A percentile compares a stretch with the other conserved stretches of the same genome.
Conservation (phyloP, 306 rosid genomes). For the Malus sieversii region DNA sequence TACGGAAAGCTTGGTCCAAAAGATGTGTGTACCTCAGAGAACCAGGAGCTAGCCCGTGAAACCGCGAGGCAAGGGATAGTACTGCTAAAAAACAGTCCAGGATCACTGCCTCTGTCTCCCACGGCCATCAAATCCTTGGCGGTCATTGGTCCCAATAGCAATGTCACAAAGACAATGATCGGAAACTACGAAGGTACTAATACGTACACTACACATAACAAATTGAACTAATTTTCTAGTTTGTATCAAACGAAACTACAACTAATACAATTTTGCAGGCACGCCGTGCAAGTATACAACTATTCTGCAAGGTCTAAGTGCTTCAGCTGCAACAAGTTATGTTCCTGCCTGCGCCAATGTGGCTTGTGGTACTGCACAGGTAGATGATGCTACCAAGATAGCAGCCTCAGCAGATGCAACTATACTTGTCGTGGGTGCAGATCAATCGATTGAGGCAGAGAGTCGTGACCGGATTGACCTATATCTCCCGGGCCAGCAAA, state of each 20-base stretch:
- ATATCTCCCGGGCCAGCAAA: constrained; percentile 83
- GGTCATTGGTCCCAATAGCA: constrained; percentile 90
- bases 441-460: constrained; percentile 78
- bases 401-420: constrained; percentile 96
- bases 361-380: constrained; percentile 52
- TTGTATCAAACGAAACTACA: neutral
- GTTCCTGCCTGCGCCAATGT: constrained; percentile 69
- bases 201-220: neutral
- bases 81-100: constrained; percentile 65
- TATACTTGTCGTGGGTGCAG: constrained; percentile 66
- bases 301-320: constrained; percentile 80
- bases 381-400: constrained; percentile 54
- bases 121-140: constrained; percentile 71
- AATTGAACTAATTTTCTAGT: neutral
- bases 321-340: constrained; percentile 54
- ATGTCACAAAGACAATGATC: constrained; percentile 80
- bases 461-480: constrained; percentile 68
- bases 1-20: constrained; percentile 89
- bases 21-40: constrained; percentile 71
- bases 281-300: constrained; percentile 72
- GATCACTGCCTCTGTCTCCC: constrained; percentile 62
- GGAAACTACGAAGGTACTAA: constrained; percentile 82
- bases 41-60: constrained; percentile 79
- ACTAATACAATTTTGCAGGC: constrained; percentile 41
- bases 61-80: constrained; percentile 97